These are phyloP conservation scores for Polygonum maritimum DNA, from an alignment of 148 eudicot genomes.

Conservation along the genomic window DNA sequence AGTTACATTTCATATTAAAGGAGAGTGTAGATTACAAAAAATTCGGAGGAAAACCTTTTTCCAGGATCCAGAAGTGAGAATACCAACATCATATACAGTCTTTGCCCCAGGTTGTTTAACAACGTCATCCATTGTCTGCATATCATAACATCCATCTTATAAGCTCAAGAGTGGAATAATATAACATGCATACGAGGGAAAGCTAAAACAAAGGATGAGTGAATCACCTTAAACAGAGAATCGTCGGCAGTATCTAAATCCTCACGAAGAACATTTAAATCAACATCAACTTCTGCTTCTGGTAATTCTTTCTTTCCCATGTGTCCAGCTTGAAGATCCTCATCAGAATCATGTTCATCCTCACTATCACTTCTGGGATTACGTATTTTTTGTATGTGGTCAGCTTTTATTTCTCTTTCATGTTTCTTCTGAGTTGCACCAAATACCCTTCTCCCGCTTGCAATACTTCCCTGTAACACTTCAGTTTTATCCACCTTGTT, in stretches of 20 bases:
- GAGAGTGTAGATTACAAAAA: background rate
- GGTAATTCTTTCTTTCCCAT: conserved; percentile 19
- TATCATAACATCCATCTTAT: background rate
- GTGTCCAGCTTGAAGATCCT: conserved; percentile 21
- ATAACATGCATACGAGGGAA: conserved; percentile 9
- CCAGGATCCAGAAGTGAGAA: conserved; percentile 65
- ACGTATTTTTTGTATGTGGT: conserved; percentile 38
- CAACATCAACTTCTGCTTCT: conserved; percentile 35
- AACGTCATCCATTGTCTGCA: conserved; percentile 53
- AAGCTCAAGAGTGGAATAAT: conserved; percentile 5
- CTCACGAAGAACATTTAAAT: conserved; percentile 68
- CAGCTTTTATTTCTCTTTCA: conserved; percentile 24
- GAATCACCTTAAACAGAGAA: conserved; percentile 51
- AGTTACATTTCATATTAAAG: background rate
- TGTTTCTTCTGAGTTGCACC: conserved; percentile 48
- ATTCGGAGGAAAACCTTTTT: conserved; percentile 42
- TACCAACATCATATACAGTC: conserved; percentile 71
- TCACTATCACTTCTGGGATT: conserved; percentile 74
- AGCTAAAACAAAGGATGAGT: conserved; percentile 1
- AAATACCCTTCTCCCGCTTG: conserved; percentile 75
- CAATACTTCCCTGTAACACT: conserved; percentile 18
- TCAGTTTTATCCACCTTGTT: conserved; percentile 30
- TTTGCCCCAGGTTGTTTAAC: conserved; percentile 50
- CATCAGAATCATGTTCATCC: conserved; percentile 40
- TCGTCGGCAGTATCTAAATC: conserved; percentile 49